Conservation (phyloP, 352 stramenopile genomes). For the Globisporangium paddicum region DNA sequence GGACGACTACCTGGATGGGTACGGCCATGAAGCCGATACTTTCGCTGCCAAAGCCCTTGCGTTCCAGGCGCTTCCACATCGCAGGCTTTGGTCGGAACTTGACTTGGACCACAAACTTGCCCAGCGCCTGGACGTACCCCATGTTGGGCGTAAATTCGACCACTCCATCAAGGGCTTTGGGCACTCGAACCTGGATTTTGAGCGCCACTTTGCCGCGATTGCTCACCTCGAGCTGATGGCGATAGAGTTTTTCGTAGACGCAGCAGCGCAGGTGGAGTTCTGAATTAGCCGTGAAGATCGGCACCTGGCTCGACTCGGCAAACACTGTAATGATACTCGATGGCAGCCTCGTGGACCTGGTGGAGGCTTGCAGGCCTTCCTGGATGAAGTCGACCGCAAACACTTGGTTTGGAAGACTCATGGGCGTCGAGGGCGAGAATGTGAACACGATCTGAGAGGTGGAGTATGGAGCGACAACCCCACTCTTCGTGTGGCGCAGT, state of each 20-base stretch:
- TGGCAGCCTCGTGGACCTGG: background rate
- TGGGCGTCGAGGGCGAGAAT: constrained; percentile 43
- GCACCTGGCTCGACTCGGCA: constrained; percentile 33
- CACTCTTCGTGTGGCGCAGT: constrained; percentile 32
- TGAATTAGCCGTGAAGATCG: constrained; percentile 28
- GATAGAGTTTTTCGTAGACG: constrained; percentile 85
- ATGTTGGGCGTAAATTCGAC: constrained; percentile 84
- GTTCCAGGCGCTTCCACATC: constrained; percentile 41
- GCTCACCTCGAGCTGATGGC: constrained; percentile 63
- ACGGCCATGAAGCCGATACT: constrained; percentile 33
- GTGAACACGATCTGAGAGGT: constrained; percentile 43
- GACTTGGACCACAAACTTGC: constrained; percentile 59
- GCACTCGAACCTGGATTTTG: constrained; percentile 72
- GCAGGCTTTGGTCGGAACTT: constrained; percentile 53
- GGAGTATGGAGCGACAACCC: constrained; percentile 48
- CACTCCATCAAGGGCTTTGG: constrained; percentile 46
- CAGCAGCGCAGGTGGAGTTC: constrained; percentile 82
- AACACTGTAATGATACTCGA: constrained; percentile 18
- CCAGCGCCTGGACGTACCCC: constrained; percentile 77
- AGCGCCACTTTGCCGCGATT: constrained; percentile 89
- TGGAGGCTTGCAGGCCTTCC: background rate
- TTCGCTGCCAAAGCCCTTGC: constrained; percentile 37
- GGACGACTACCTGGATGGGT: constrained; percentile 50
- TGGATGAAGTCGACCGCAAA: constrained; percentile 39
- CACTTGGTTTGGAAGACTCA: constrained; percentile 24